Evolutionary conservation across 1,139 yeast species (phyloP).

Genomic region (Protomyces macrosporus): DNA sequence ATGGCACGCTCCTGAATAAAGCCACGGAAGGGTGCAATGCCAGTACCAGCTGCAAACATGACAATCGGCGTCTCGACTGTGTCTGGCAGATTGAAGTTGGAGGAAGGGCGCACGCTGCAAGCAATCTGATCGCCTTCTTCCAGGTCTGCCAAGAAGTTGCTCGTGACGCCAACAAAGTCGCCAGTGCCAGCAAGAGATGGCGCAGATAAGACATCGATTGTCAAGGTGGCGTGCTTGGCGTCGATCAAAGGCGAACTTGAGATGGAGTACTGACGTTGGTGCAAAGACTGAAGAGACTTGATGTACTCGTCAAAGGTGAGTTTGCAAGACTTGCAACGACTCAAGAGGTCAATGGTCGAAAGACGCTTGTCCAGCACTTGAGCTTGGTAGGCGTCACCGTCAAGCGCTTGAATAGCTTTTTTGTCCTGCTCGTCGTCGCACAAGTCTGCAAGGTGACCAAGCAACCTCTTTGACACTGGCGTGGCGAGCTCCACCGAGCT

Average conservation of each 20-base stretch:
- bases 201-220: constrained; percentile 12
- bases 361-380: constrained; percentile 15
- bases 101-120: constrained; percentile 21
- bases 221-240: constrained; percentile 14
- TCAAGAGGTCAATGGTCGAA: constrained; percentile 18
- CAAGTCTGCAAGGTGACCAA: not conserved
- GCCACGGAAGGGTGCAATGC: constrained; percentile 97
- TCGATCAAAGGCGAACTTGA: constrained; percentile 21
- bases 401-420: constrained; percentile 12
- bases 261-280: constrained; percentile 23
- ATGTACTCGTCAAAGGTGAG: constrained; percentile 20
- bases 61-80: constrained; percentile 13
- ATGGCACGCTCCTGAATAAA: constrained; percentile 78
- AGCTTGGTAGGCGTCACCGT: constrained; percentile 14
- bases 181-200: constrained; percentile 17
- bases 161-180: constrained; percentile 19
- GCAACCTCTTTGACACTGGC: constrained; percentile 10
- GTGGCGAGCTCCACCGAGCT: constrained; percentile 17
- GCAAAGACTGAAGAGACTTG: constrained; percentile 12
- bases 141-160: constrained; percentile 18
- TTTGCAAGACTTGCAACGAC: constrained; percentile 7
- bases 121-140: constrained; percentile 16
- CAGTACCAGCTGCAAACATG: constrained; percentile 47
- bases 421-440: constrained; percentile 7
- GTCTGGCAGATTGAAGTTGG: constrained; percentile 19